Evolutionary conservation across 1,139 yeast species (phyloP).

Genomic region (Geotrichum reessii): DNA sequence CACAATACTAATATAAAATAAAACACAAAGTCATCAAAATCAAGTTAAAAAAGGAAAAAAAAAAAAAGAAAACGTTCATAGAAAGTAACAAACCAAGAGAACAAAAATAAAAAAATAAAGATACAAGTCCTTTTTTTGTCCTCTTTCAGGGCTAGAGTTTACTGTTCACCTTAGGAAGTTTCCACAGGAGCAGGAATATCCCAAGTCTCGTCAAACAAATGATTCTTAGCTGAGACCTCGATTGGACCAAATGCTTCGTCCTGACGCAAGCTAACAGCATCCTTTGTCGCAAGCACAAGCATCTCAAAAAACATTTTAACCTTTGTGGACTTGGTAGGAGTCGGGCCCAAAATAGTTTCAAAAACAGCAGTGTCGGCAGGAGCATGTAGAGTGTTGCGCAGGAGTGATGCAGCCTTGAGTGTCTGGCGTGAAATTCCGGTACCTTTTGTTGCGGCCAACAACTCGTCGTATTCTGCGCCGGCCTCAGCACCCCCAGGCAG

Average conservation of each 20-base stretch:
- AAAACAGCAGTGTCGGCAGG: slow-evolving; percentile 20
- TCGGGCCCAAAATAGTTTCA: slow-evolving; percentile 20
- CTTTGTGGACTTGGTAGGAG: slow-evolving; percentile 23
- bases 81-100: slow-evolving; percentile 5
- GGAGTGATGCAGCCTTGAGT: slow-evolving; percentile 49
- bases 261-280: slow-evolving; percentile 62
- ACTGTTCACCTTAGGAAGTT: background rate
- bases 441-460: slow-evolving; percentile 9
- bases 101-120: background rate
- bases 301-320: slow-evolving; percentile 70
- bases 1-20: too few relatives aligned
- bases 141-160: too few relatives aligned
- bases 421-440: slow-evolving; percentile 45
- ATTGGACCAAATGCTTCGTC: slow-evolving; percentile 57
- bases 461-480: background rate
- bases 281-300: slow-evolving; percentile 74
- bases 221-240: slow-evolving; percentile 46
- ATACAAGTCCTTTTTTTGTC: background rate
- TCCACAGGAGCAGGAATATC: slow-evolving; percentile 7
- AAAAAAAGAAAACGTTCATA: too few relatives aligned
- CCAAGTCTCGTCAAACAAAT: slow-evolving; percentile 39
- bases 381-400: slow-evolving; percentile 39
- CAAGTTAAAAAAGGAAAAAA: too few relatives aligned
- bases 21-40: too few relatives aligned
- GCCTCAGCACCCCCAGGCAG: background rate